Percentiles rank a stretch among this genome's conserved stretches.
These are phyloP conservation scores for Ulota crispa DNA, from an alignment of 225 moss, liverwort and hornwort species.

Conservation along the genomic window DNA sequence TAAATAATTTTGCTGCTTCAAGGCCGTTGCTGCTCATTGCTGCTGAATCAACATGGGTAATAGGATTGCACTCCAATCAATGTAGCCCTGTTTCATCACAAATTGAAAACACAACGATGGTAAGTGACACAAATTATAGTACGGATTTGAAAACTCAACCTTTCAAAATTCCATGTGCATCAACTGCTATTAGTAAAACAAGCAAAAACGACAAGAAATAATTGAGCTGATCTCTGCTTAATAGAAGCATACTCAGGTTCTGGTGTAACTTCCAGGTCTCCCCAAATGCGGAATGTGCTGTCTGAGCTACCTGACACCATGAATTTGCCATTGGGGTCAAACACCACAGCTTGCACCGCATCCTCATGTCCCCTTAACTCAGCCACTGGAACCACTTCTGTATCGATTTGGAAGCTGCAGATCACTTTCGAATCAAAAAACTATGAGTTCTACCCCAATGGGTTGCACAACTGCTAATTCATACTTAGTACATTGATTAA, in stretches of 20 bases:
- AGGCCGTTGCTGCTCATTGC: neutral
- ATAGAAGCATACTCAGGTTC: conserved; percentile 4
- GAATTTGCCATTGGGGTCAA: conserved; percentile 85
- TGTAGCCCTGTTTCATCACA: conserved; percentile 9
- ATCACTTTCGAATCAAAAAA: neutral
- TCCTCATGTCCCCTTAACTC: conserved; percentile 79
- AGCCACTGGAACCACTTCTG: conserved; percentile 68
- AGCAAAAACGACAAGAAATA: neutral
- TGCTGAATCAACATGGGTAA: conserved; percentile 23
- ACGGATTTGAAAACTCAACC: neutral
- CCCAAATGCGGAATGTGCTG: conserved; percentile 81
- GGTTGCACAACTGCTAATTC: neutral
- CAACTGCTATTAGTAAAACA: neutral
- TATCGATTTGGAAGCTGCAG: conserved; percentile 75
- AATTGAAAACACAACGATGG: neutral
- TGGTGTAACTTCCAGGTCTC: conserved; percentile 19
- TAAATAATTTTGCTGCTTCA: neutral
- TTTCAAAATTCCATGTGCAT: neutral
- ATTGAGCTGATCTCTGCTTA: neutral
- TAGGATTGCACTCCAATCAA: neutral
- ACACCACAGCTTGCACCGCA: conserved; percentile 77
- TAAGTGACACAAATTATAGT: neutral
- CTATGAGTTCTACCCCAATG: neutral
- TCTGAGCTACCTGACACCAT: conserved; percentile 89
- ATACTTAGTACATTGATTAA: neutral